Evolutionary conservation across 73 alveolate genomes (phyloP).

Genomic region (Blepharisma stoltei): DNA sequence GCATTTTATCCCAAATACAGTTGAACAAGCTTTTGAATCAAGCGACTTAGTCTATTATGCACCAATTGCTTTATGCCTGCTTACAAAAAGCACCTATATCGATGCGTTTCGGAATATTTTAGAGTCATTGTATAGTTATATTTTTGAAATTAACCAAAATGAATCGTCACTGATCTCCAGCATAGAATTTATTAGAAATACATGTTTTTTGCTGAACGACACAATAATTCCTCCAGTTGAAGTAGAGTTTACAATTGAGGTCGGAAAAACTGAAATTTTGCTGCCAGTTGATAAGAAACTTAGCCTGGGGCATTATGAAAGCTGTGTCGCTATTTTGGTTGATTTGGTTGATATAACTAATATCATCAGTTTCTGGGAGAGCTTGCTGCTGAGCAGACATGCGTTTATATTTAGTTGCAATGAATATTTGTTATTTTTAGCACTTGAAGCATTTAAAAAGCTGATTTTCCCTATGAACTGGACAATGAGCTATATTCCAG

Average conservation of each 20-base stretch:
- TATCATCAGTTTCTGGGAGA: not conserved
- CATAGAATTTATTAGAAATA: not conserved
- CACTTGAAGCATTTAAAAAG: constrained; percentile 2
- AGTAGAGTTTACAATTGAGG: not conserved
- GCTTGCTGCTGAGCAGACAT: not conserved
- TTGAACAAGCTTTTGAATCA: not conserved
- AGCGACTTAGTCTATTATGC: not conserved
- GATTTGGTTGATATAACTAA: not conserved
- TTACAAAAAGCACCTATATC: constrained; percentile 7
- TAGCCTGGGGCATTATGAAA: constrained; percentile 2
- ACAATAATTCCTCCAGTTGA: not conserved
- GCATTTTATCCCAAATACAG: not conserved
- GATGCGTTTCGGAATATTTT: constrained; percentile 2
- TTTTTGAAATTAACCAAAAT: not conserved
- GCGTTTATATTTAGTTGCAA: not conserved
- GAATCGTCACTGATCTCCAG: not conserved
- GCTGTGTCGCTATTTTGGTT: not conserved
- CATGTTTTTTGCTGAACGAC: not conserved
- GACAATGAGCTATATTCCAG: not conserved
- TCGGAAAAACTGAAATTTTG: not conserved
- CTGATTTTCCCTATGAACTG: constrained; percentile 6
- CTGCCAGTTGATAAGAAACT: not conserved
- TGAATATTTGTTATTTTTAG: constrained; percentile 1
- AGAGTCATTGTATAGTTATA: not conserved
- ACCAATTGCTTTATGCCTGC: not conserved